phyloP scores from a whole-genome alignment of 2,329 filamentous ascomycete genomes.

The Xylariaceae sp. region DNA sequence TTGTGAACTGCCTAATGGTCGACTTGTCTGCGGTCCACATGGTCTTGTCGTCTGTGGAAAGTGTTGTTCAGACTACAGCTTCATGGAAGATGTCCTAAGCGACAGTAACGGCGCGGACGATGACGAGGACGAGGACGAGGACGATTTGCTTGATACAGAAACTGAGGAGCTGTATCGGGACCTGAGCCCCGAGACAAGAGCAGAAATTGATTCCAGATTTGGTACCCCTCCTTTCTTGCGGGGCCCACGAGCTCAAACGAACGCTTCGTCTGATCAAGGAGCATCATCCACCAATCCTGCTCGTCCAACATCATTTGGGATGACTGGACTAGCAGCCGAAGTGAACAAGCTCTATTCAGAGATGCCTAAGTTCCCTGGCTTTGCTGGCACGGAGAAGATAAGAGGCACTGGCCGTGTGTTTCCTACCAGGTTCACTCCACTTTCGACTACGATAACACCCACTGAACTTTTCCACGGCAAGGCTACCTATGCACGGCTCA shows the following conservation, averaged over 20 bases:
- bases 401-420: constrained; percentile 44
- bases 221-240: constrained; percentile 30
- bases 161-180: background rate
- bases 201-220: background rate
- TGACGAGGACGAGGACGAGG: constrained; percentile 20
- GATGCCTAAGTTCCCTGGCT: no score
- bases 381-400: constrained; percentile 12
- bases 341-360: no score
- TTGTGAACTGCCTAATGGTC: constrained; percentile 44
- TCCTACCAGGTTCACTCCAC: constrained; percentile 43
- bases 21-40: constrained; percentile 46
- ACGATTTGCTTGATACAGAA: background rate
- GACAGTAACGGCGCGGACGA: constrained; percentile 19
- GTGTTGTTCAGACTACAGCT: constrained; percentile 47
- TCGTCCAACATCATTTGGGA: no score
- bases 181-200: constrained; percentile 1
- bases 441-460: constrained; percentile 31
- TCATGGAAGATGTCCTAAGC: constrained; percentile 27
- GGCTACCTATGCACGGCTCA: background rate
- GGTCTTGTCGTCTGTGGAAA: constrained; percentile 41
- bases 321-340: no score
- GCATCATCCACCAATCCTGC: background rate
- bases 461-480: constrained; percentile 38
- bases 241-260: constrained; percentile 43
- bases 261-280: background rate